These are phyloP conservation scores for Fusarium sp. DNA, from an alignment of 2,329 filamentous ascomycete genomes.

Conservation along the genomic window DNA sequence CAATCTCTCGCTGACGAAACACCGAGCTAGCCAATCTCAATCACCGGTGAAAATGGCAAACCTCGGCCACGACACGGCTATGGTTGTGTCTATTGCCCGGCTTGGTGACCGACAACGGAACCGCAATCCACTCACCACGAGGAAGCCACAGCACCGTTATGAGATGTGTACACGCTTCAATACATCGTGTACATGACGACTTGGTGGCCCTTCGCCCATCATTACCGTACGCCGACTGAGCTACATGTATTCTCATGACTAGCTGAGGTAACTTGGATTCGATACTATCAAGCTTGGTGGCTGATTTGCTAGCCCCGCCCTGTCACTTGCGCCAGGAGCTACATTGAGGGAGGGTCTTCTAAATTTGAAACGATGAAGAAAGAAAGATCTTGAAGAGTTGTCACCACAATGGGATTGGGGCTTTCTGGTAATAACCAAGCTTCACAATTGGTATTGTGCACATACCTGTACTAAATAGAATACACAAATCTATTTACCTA, in stretches of 20 bases:
- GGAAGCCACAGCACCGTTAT: conserved; percentile 5
- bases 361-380: conserved; percentile 8
- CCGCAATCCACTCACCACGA: conserved; percentile 16
- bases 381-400: conserved; percentile 4
- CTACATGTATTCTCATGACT: conserved; percentile 9
- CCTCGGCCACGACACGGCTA: not conserved
- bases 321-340: conserved; percentile 28
- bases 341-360: not conserved
- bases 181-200: conserved; percentile 1
- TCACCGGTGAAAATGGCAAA: not conserved
- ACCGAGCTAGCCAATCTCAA: conserved; percentile 23
- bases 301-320: conserved; percentile 17
- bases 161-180: not conserved
- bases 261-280: not conserved
- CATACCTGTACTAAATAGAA: not conserved
- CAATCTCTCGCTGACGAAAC: conserved; percentile 21
- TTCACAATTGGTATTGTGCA: not conserved
- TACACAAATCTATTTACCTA: not conserved
- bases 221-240: not conserved
- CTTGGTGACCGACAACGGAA: conserved; percentile 27
- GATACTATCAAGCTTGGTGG: conserved; percentile 3
- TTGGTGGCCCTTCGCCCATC: conserved; percentile 4
- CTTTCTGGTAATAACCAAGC: not conserved
- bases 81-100: conserved; percentile 30
- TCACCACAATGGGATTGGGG: not conserved